Percentiles rank a stretch among this genome's conserved stretches.
Conservation (phyloP, 2,329 filamentous ascomycete species). For the Hysterium pulicare region DNA sequence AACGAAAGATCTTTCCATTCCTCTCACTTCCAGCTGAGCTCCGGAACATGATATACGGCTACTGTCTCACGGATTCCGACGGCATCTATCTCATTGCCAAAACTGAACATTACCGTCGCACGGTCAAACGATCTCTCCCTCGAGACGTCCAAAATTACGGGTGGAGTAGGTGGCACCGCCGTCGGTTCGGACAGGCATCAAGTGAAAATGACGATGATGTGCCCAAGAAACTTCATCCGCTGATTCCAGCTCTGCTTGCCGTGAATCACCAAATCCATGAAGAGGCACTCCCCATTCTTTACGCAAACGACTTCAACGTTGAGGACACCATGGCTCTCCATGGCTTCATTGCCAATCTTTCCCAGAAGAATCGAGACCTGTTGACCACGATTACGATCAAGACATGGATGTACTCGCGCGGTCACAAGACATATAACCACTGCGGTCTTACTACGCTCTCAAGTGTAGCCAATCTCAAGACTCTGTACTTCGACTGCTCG, state of each 20-base stretch:
- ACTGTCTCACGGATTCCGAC: constrained; percentile 22
- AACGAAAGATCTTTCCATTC: constrained; percentile 32
- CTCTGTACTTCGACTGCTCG: constrained; percentile 19
- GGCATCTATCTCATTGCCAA: constrained; percentile 24
- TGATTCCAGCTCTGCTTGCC: constrained; percentile 26
- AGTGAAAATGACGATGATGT: constrained; percentile 7
- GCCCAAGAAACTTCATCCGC: constrained; percentile 6
- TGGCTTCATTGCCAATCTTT: constrained; percentile 29
- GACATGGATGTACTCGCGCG: constrained; percentile 19
- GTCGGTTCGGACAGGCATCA: not conserved
- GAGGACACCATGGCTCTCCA: constrained; percentile 27
- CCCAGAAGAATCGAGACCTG: constrained; percentile 17
- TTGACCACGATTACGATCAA: constrained; percentile 25
- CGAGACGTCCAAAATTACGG: too few relatives aligned
- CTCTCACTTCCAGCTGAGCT: constrained; percentile 33
- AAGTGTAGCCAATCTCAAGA: constrained; percentile 25
- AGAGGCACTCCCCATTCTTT: constrained; percentile 26
- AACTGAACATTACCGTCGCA: constrained; percentile 27
- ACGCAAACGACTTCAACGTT: constrained; percentile 28
- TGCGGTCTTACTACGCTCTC: constrained; percentile 28
- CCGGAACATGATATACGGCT: constrained; percentile 30
- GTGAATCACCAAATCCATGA: constrained; percentile 26
- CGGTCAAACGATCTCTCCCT: constrained; percentile 22
- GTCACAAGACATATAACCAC: constrained; percentile 32
- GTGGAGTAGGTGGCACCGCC: not conserved